A percentile compares a stretch with the other conserved stretches of the same genome.
phyloP scores from a whole-genome alignment of 78 protist genomes.

The Bigelowiella natans region DNA sequence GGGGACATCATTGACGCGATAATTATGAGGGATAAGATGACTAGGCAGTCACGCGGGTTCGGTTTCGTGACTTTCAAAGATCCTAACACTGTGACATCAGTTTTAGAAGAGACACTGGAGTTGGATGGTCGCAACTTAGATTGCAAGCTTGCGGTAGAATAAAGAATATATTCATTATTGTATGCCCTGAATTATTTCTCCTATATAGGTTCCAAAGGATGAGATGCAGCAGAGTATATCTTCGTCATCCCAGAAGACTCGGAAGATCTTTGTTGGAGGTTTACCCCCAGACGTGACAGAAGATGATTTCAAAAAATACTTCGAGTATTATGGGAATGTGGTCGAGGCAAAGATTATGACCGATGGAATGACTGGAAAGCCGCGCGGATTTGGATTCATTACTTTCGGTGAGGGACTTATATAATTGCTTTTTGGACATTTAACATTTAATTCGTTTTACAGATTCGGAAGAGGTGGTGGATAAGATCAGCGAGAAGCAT shows the following conservation, averaged over 20 bases:
- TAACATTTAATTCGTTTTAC: neutral
- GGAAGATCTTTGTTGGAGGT: neutral
- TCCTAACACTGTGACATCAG: neutral
- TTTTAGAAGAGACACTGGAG: neutral
- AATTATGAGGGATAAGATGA: neutral
- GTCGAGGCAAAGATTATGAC: neutral
- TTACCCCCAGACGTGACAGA: neutral
- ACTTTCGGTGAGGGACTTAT: neutral
- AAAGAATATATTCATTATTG: too few relatives aligned
- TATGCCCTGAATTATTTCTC: too few relatives aligned
- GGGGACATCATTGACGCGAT: neutral
- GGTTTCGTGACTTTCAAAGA: neutral
- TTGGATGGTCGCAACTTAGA: neutral
- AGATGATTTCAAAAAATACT: neutral
- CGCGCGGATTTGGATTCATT: neutral
- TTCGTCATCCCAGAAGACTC: neutral
- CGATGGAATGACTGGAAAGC: neutral
- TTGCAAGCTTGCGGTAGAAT: neutral
- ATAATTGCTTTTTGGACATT: neutral
- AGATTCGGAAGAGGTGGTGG: neutral
- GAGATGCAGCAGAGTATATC: neutral
- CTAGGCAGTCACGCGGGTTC: neutral
- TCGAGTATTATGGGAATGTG: neutral
- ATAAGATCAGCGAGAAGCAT: neutral
- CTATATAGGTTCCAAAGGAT: neutral